Percentiles rank a stretch among this genome's conserved stretches.
Conservation (phyloP, 2,329 filamentous ascomycete species). For the Nectriaceae sp. region DNA sequence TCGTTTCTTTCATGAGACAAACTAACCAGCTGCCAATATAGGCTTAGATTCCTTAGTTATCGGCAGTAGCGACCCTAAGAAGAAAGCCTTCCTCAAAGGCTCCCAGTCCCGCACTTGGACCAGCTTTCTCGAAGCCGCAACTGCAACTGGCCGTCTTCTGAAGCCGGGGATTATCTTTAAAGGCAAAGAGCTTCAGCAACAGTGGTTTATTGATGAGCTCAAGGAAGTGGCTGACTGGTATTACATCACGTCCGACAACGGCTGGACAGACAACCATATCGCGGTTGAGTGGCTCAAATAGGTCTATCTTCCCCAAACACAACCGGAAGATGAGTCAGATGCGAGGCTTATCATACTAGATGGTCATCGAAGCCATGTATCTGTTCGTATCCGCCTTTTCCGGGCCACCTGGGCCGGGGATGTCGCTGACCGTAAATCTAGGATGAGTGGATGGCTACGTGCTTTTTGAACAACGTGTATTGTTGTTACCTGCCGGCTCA, state of each 20-base stretch:
- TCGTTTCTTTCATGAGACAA: too few relatives aligned
- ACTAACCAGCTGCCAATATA: too few relatives aligned
- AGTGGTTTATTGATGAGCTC: constrained; percentile 12
- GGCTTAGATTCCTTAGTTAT: too few relatives aligned
- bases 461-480: constrained; percentile 8
- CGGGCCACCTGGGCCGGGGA: too few relatives aligned
- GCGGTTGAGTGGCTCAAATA: constrained; percentile 5
- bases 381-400: too few relatives aligned
- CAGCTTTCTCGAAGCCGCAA: constrained; percentile 8
- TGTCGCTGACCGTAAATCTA: too few relatives aligned
- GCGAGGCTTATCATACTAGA: constrained; percentile 11
- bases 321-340: too few relatives aligned
- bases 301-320: constrained; percentile 6
- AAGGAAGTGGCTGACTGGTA: constrained; percentile 9
- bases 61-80: too few relatives aligned
- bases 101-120: constrained; percentile 9
- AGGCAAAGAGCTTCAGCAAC: constrained; percentile 9
- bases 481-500: constrained; percentile 8
- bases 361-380: too few relatives aligned
- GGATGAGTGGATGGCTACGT: too few relatives aligned
- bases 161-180: constrained; percentile 13
- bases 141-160: constrained; percentile 3
- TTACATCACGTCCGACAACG: constrained; percentile 7
- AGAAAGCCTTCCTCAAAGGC: constrained; percentile 9
- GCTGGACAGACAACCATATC: constrained; percentile 10